Conservation (phyloP, 176 grass and related monocot species). For the Zea luxurians region DNA sequence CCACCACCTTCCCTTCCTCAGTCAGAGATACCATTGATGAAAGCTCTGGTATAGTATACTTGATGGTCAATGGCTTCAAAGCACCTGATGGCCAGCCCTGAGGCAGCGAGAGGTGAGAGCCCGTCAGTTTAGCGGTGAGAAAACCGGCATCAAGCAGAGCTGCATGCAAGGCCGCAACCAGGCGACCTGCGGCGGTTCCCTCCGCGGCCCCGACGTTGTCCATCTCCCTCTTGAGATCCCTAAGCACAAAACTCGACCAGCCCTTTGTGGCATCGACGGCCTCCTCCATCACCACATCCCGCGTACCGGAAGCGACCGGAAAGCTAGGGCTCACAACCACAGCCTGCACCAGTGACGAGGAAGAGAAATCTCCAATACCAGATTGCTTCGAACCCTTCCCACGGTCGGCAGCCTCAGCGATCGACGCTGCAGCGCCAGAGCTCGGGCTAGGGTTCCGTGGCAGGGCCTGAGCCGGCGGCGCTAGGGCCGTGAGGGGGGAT, state of each 20-base stretch:
- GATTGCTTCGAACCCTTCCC: background rate
- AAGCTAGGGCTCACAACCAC: conserved; percentile 11
- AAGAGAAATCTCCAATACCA: background rate
- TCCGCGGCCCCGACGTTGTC: conserved; percentile 20
- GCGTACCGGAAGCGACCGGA: background rate
- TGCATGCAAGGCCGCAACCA: conserved; percentile 58
- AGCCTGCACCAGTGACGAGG: background rate
- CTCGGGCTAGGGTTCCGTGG: conserved; percentile 22
- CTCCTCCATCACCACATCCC: conserved; percentile 40
- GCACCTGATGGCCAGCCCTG: conserved; percentile 42
- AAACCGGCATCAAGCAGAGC: conserved; percentile 67
- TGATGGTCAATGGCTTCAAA: conserved; percentile 39
- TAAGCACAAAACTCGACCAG: conserved; percentile 37
- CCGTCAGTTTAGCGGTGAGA: conserved; percentile 12
- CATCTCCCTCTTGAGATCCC: conserved; percentile 52
- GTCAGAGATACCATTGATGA: background rate
- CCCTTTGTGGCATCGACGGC: background rate
- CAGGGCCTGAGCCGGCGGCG: conserved; percentile 1
- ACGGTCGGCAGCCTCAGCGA: background rate
- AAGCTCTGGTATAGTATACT: conserved; percentile 56
- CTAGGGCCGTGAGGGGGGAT: conserved; percentile 28
- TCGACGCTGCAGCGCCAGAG: background rate
- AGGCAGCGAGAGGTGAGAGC: conserved; percentile 31
- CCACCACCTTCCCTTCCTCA: conserved; percentile 46
- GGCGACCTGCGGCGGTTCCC: conserved; percentile 33